Base-by-base conservation (phyloP, 108 stramenopile species). In the Pseudonitzschia multistriata region DNA sequence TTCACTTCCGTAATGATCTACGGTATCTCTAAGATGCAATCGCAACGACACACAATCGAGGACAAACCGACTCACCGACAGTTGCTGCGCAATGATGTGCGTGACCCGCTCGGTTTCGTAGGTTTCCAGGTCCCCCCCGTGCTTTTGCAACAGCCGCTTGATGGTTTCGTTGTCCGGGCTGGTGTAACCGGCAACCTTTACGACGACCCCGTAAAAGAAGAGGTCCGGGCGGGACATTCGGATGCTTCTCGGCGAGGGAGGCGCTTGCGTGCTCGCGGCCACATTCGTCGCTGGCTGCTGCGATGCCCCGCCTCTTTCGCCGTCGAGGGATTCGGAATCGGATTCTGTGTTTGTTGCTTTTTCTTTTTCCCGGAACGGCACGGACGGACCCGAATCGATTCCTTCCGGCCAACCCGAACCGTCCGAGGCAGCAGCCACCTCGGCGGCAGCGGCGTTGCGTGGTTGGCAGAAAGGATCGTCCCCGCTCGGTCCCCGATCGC, bases 21-120 rank as follows among this genome's bases (percentile, higher is more conserved):
- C n/a, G n/a, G n/a, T n/a, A n/a, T n/a, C n/a, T n/a, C n/a, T n/a
- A n/a, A n/a, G n/a, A n/a, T n/a, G n/a, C n/a, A n/a, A n/a, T n/a
- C n/a, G n/a, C n/a, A n/a, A n/a, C n/a, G n/a, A n/a, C n/a, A 39
- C 10, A 39, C 37, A 39, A 6, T 45, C 2, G 15, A 3, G 3
- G 15, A 10, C 42, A 45, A 13, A 4, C 4, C 7, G n/a, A 55
- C 54, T 55, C 27, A 55, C 54, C 27, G 89, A 90, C 49, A 93
- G 72, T 28, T 80, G 75, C 49, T 89, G 84, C 0, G 92, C 89
- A 66, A 93, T 82, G 10, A 93, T 85, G 60, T 93, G 92, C 0
- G 92, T 93, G 3, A 93, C 83, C 40, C 88, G 78, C 21, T 49
- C 49, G 5, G 92, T 93, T 84, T 93, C 92, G 66, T 93, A 93